Evolutionary conservation across 2,329 filamentous ascomycete species (phyloP).

Genomic region (Colletotrichum sp.): DNA sequence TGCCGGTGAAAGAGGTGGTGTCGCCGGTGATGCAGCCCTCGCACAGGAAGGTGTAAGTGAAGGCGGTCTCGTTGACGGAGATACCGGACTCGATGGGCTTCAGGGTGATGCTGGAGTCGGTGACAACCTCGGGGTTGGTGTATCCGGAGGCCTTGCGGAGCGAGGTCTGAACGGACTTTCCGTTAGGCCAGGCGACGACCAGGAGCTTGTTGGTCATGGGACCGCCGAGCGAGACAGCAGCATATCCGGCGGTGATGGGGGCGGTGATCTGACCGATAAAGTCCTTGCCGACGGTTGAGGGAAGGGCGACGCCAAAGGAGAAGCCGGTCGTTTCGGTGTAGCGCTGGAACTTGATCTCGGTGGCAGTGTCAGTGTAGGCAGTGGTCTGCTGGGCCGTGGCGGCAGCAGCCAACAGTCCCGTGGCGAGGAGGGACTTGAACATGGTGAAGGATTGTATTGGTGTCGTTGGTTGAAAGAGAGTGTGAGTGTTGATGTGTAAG

Average conservation of each 20-base stretch:
- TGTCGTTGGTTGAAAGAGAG: not conserved
- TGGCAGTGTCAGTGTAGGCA: constrained; percentile 1
- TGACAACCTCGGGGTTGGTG: constrained; percentile 43
- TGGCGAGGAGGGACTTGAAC: constrained; percentile 13
- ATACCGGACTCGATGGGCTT: constrained; percentile 51
- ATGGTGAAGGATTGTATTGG: not conserved
- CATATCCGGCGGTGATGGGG: constrained; percentile 12
- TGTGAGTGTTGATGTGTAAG: not conserved
- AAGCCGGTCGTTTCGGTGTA: constrained; percentile 11
- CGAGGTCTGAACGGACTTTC: constrained; percentile 35
- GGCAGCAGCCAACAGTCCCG: constrained; percentile 10
- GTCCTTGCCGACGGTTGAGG: constrained; percentile 12
- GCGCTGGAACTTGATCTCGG: constrained; percentile 18
- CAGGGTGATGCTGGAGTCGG: constrained; percentile 36
- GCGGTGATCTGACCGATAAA: constrained; percentile 22
- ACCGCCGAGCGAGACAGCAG: constrained; percentile 38
- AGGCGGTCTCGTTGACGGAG: constrained; percentile 51
- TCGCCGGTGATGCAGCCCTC: constrained; percentile 38
- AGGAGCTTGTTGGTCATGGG: constrained; percentile 49
- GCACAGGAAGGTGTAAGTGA: constrained; percentile 55
- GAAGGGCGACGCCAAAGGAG: constrained; percentile 14
- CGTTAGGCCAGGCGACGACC: constrained; percentile 49
- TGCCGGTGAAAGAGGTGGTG: constrained; percentile 26
- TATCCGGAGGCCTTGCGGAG: constrained; percentile 36
- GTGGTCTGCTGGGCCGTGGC: constrained; percentile 17